These are phyloP conservation scores for Botryotinia convoluta DNA, from an alignment of 2,329 filamentous ascomycete species.

Conservation along the genomic window DNA sequence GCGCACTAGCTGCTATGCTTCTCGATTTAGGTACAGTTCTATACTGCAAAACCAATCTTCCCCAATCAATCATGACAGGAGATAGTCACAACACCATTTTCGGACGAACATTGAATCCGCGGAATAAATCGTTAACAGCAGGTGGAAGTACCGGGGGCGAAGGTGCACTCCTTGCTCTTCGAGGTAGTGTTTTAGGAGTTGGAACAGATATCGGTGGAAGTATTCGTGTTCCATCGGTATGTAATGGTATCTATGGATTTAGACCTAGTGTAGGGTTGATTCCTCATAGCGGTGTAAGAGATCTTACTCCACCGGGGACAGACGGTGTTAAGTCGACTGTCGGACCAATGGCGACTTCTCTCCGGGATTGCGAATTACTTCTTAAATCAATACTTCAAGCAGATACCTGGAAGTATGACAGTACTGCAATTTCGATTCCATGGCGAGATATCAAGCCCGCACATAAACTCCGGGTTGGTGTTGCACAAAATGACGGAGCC, in stretches of 20 bases:
- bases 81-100: conserved; percentile 36
- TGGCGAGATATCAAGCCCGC: background rate
- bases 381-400: conserved; percentile 19
- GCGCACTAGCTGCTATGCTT: conserved; percentile 67
- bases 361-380: background rate
- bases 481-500: background rate
- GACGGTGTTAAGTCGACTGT: background rate
- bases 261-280: background rate
- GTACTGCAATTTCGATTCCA: conserved; percentile 36
- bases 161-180: conserved; percentile 33
- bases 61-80: background rate
- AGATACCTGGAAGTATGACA: conserved; percentile 31
- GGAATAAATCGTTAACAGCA: conserved; percentile 31
- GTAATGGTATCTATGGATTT: conserved; percentile 2
- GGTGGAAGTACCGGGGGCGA: conserved; percentile 37
- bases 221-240: conserved; percentile 3
- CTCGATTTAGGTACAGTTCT: conserved; percentile 67
- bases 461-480: background rate
- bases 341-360: background rate
- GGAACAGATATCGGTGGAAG: conserved; percentile 34
- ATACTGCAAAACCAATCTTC: conserved; percentile 39
- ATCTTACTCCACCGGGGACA: background rate
- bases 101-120: conserved; percentile 44
- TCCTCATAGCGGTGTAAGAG: background rate
- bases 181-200: conserved; percentile 33